phyloP scores from a whole-genome alignment of 176 grass and related monocot genomes.

The Carex littledalei region DNA sequence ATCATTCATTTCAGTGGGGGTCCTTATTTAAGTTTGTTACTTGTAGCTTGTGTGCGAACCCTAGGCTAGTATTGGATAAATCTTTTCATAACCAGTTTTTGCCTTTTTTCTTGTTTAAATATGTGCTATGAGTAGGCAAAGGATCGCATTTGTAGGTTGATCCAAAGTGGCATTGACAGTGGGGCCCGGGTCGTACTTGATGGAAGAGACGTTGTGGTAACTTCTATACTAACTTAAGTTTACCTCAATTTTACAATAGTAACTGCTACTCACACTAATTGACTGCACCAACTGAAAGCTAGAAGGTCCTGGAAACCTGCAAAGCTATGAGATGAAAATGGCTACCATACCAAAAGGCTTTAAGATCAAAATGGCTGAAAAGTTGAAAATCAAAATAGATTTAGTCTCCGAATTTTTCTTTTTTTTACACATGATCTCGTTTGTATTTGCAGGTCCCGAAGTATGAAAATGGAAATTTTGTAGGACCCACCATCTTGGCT shows the following conservation, averaged over 20 bases:
- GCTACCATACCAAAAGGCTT: background rate
- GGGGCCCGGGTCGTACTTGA: conserved; percentile 79
- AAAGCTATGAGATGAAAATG: background rate
- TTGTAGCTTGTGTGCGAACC: background rate
- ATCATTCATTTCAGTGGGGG: background rate
- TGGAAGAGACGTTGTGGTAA: conserved; percentile 76
- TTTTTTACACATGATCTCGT: background rate
- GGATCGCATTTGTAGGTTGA: conserved; percentile 88
- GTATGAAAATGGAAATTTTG: conserved; percentile 79
- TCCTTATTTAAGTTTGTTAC: background rate
- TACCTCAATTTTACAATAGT: background rate
- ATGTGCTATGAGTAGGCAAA: conserved; percentile 52
- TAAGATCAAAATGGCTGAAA: background rate
- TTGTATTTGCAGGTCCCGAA: conserved; percentile 50
- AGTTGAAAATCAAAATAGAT: background rate
- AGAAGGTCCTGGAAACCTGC: background rate
- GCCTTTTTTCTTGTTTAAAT: conserved; percentile 7
- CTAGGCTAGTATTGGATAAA: background rate
- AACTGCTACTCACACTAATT: background rate
- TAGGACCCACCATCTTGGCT: conserved; percentile 85
- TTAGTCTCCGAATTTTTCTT: background rate
- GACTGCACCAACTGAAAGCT: background rate
- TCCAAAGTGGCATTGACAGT: conserved; percentile 72
- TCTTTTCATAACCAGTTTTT: background rate
- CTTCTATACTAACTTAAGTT: background rate